phyloP scores from a whole-genome alignment of 1,139 yeast genomes.

The Kluyveromyces marxianus region DNA sequence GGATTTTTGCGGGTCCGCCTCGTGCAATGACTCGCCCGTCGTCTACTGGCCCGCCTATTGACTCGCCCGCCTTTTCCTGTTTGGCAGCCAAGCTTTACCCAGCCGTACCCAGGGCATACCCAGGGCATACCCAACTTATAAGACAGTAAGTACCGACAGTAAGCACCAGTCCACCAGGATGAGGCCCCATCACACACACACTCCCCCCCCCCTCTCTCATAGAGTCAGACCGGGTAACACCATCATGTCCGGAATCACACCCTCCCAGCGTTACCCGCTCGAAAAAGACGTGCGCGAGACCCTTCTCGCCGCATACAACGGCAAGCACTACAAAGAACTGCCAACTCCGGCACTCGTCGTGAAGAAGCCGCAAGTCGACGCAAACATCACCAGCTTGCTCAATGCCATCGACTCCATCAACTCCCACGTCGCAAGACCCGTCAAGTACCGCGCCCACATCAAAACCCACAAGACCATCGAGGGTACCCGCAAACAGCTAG shows the following conservation, averaged over 20 bases:
- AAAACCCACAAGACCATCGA: slow-evolving; percentile 63
- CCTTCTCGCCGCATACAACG: slow-evolving; percentile 1
- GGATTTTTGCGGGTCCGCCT: too few relatives aligned
- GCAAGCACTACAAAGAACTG: slow-evolving; percentile 26
- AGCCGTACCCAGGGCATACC: too few relatives aligned
- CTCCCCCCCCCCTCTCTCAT: too few relatives aligned
- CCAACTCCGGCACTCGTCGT: slow-evolving; percentile 55
- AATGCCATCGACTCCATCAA: slow-evolving; percentile 24
- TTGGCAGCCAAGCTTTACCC: too few relatives aligned
- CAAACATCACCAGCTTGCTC: slow-evolving; percentile 38
- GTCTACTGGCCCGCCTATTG: too few relatives aligned
- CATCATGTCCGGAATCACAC: not conserved
- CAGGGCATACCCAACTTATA: too few relatives aligned
- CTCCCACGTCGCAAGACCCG: slow-evolving; percentile 22
- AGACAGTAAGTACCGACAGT: too few relatives aligned
- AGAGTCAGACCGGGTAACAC: too few relatives aligned
- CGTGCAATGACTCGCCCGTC: too few relatives aligned
- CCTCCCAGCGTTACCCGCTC: not conserved
- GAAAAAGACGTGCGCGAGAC: not conserved
- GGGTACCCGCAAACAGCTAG: slow-evolving; percentile 41
- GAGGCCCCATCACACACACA: too few relatives aligned
- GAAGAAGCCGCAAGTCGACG: slow-evolving; percentile 32
- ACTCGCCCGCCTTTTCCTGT: too few relatives aligned
- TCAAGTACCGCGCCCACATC: slow-evolving; percentile 55
- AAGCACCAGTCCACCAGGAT: too few relatives aligned